Base-by-base conservation (phyloP, 495 filamentous ascomycete species). In the Penicillium coprophilum region DNA sequence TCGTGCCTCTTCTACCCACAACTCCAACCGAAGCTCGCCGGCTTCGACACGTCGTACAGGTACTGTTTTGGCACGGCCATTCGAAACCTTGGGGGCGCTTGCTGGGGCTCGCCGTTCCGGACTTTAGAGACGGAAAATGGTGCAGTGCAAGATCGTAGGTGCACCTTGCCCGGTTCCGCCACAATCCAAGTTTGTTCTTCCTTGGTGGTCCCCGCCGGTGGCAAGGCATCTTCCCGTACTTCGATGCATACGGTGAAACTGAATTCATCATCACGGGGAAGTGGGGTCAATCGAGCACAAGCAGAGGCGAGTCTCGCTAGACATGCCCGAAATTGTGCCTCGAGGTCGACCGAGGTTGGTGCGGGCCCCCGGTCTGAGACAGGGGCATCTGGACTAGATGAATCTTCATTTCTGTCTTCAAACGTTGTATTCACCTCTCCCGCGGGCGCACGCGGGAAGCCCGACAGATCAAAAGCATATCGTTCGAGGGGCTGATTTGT, bases 231-330 rank as follows among this genome's bases (percentile, higher is more conserved):
- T 48, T 90, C 86, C 34, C 85, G 82, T 57, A 96, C 75, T 72
- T 97, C 94, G 27, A 96, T 85, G 31, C 87, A 90, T 24, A 97
- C 77, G 13, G 90, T 96, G 64, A 90, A 97, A 17, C 88, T 88
- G 71, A 92, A 95, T 57, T 79, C 77, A 55, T 78, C 77, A 56
- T 87, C 82, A 20, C 80, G 73, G 0, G 91, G 90, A 56, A 96
- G 63, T 3, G 86, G 79, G 2, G 65, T 77, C 60, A 96, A 74
- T 27, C 75, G 77, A 43, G 85, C 80, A 58, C 84, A 85, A 21
- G 82, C 72, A 1, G 74, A 76, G 10, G 77, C 75, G 21, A 82
- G 63, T 36, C 78, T 68, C 10, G 79, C 71, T 43, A 82, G 64
- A 53, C 78, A 82, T 45, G 81, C 81, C 53, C 87, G 81, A 60